These are phyloP conservation scores for Trichoderma atrobrunneum DNA, from an alignment of 2,329 filamentous ascomycete genomes.

Conservation along the genomic window DNA sequence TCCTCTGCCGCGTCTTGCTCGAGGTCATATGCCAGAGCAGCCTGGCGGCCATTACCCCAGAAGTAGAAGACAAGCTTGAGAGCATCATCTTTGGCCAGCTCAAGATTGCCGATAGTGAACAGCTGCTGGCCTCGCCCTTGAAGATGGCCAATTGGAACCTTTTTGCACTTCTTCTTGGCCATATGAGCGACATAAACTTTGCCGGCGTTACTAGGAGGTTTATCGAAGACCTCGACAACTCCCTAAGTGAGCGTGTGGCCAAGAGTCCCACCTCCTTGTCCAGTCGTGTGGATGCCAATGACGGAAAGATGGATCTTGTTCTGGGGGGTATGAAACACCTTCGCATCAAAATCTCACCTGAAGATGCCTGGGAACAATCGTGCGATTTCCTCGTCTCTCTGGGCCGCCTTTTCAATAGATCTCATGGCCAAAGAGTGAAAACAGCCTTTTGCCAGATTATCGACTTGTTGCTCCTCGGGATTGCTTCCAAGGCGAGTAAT, in stretches of 20 bases:
- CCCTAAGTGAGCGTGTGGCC: constrained; percentile 69
- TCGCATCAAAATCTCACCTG: constrained; percentile 69
- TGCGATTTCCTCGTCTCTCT: constrained; percentile 85
- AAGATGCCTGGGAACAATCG: constrained; percentile 76
- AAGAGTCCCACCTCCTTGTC: constrained; percentile 60
- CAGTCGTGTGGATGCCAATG: constrained; percentile 58
- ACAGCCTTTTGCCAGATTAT: constrained; percentile 92
- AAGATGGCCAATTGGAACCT: constrained; percentile 95
- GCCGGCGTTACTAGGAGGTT: constrained; percentile 79
- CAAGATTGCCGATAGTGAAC: constrained; percentile 81
- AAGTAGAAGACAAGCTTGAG: constrained; percentile 92
- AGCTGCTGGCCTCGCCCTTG: constrained; percentile 72
- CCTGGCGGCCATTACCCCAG: constrained; percentile 74
- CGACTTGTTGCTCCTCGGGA: constrained; percentile 78
- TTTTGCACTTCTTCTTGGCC: constrained; percentile 87
- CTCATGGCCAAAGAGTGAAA: constrained; percentile 87
- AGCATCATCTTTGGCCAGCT: constrained; percentile 96
- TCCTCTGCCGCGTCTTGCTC: constrained; percentile 88
- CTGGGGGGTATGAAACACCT: constrained; percentile 90
- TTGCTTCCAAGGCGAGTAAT: constrained; percentile 75
- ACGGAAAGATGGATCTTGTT: constrained; percentile 81
- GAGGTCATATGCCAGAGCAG: constrained; percentile 92
- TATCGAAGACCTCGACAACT: constrained; percentile 72
- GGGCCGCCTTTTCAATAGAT: constrained; percentile 76
- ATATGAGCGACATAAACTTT: constrained; percentile 94